Evolutionary conservation across 805 yeast species (phyloP).

Genomic region (Candida parachauliodes): DNA sequence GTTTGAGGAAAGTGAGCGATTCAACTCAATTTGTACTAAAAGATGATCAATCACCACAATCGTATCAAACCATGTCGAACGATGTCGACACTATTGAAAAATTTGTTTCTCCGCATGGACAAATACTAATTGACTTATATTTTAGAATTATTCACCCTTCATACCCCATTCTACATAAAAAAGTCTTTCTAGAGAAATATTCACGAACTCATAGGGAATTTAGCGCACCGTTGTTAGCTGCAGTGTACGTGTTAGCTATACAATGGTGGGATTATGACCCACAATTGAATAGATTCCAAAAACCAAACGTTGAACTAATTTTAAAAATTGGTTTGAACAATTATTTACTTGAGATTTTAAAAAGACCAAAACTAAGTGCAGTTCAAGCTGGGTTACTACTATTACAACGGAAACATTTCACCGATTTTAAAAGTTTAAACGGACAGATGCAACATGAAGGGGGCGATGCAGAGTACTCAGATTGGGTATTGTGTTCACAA

Average conservation of each 20-base stretch:
- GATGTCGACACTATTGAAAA: slow-evolving; percentile 83
- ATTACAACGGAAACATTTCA: slow-evolving; percentile 57
- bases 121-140: slow-evolving; percentile 70
- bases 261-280: slow-evolving; percentile 96
- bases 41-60: slow-evolving; percentile 73
- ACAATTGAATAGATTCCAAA: slow-evolving; percentile 65
- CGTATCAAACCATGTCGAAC: slow-evolving; percentile 64
- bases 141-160: slow-evolving; percentile 87
- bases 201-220: slow-evolving; percentile 87
- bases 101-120: slow-evolving; percentile 90
- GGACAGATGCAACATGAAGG: slow-evolving; percentile 7
- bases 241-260: slow-evolving; percentile 82
- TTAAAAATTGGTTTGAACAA: slow-evolving; percentile 54
- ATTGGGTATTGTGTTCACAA: slow-evolving; percentile 83
- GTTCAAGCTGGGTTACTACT: slow-evolving; percentile 85
- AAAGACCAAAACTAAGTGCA: slow-evolving; percentile 85
- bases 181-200: slow-evolving; percentile 88
- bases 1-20: slow-evolving; percentile 76
- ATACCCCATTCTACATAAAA: slow-evolving; percentile 86
- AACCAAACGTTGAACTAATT: slow-evolving; percentile 64
- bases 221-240: slow-evolving; percentile 85
- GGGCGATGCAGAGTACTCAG: slow-evolving; percentile 47
- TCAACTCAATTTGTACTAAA: slow-evolving; percentile 72
- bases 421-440: slow-evolving; percentile 10
- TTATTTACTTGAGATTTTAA: slow-evolving; percentile 71